Evolutionary conservation across 345 rosid species (phyloP), one percentile per base, ranked within the genome.

Genomic region (rapeseed (Brassica napus)): DNA sequence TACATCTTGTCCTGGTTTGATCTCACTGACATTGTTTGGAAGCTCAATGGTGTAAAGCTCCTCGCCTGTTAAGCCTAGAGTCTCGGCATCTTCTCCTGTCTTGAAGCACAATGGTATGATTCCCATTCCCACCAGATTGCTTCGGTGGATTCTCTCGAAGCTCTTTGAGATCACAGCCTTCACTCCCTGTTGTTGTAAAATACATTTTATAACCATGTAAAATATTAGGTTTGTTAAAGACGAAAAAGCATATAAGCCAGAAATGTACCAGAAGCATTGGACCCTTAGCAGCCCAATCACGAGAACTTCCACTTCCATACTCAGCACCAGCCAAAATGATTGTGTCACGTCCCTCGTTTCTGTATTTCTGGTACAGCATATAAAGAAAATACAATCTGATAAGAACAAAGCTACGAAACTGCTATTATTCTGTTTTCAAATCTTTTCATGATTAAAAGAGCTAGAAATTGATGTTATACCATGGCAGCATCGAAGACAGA

Each of bases 251-350:
- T 69, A 4, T 35, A n/a, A 31, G 59, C 32, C 28, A 61, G 42
- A 34, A 72, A 57, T 77, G 23, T 83, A 93, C 97, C 94, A 90
- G 88, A 74, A 91, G 86, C 91, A 85, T 90, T 39, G 98, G 97
- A 79, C 98, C 98, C 91, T 93, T 93, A 32, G 98, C 98, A 81
- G 98, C 98, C 98, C 98, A 93, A 77, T 91, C 98, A n/a, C 97
- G 94, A 77, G 98, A 93, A 83, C 98, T 93, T 81, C 98, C 98
- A 81, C 97, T 89, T 65, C 97, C 98, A 79, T 91, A 93, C 85
- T 93, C 98, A 9, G 94, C 92, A 73, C 98, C 95, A 31, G 95
- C 97, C 88, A 93, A 84, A 70, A 93, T 88, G 55, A 91, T 73
- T 26, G 93, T 93, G 62, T 84, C 88, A 0, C 81, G 88, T 35